These are phyloP conservation scores for Blastosporella zonata DNA, from an alignment of 1,284 basidiomycete genomes.

Conservation along the genomic window DNA sequence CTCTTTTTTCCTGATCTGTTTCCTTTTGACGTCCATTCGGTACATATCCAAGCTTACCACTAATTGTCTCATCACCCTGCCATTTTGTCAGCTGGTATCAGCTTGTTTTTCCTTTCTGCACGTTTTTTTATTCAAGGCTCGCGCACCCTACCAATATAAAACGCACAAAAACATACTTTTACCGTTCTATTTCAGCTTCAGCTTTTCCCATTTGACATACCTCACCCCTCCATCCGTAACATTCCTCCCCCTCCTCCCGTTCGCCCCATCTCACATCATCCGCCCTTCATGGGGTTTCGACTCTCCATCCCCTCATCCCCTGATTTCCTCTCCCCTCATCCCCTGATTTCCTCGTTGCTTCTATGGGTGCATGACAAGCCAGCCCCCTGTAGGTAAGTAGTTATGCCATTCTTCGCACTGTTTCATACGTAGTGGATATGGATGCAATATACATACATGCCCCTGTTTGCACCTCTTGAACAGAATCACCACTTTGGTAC, in stretches of 20 bases:
- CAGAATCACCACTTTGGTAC: no score
- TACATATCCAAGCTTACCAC: constrained; percentile 18
- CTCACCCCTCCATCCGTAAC: constrained; percentile 1
- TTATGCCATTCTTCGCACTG: constrained; percentile 29
- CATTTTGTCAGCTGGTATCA: constrained; percentile 20
- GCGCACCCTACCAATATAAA: constrained; percentile 32
- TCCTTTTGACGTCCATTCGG: constrained; percentile 16
- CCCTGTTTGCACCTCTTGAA: constrained; percentile 13
- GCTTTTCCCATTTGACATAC: constrained; percentile 26
- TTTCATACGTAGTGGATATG: constrained; percentile 28
- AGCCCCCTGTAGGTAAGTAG: constrained; percentile 41
- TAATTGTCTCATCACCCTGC: constrained; percentile 19
- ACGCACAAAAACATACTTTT: constrained; percentile 45
- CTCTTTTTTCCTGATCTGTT: constrained; percentile 15
- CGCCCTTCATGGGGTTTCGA: background rate
- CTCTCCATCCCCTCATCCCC: no score
- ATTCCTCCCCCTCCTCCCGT: constrained; percentile 6
- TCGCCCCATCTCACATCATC: background rate
- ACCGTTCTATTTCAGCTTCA: constrained; percentile 28
- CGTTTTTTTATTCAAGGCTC: constrained; percentile 30
- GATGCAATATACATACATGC: constrained; percentile 28
- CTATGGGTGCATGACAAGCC: constrained; percentile 21
- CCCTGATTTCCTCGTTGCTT: constrained; percentile 7
- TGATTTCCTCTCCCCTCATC: background rate
- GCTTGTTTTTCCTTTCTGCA: constrained; percentile 28